Conservation (phyloP, 441 rosid species). For the Aquilaria agallochum region DNA sequence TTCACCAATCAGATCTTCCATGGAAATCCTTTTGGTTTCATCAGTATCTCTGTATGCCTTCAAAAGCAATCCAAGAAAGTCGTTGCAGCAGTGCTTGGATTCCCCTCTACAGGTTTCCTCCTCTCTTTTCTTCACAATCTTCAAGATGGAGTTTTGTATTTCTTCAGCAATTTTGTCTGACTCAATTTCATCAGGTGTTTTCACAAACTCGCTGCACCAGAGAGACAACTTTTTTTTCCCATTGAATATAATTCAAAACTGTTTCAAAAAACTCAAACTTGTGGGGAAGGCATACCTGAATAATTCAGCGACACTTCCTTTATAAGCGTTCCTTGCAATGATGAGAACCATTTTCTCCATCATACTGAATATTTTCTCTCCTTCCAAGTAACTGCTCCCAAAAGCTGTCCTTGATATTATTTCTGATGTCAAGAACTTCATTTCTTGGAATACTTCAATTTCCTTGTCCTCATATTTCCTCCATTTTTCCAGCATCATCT, state of each 20-base stretch:
- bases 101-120: neutral
- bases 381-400: constrained; percentile 16
- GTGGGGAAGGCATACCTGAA: neutral
- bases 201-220: constrained; percentile 2
- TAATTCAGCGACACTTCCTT: neutral
- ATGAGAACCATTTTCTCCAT: neutral
- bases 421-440: constrained; percentile 9
- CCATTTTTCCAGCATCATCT: constrained; percentile 34
- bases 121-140: constrained; percentile 15
- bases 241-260: neutral
- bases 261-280: neutral
- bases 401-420: constrained; percentile 16
- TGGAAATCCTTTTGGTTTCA: constrained; percentile 20
- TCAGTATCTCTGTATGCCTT: too few relatives aligned
- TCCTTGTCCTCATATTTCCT: constrained; percentile 20
- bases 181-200: constrained; percentile 9
- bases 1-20: constrained; percentile 35
- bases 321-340: too few relatives aligned
- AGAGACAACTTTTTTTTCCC: neutral
- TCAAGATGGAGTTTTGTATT: constrained; percentile 1
- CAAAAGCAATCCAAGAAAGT: constrained; percentile 14
- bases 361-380: constrained; percentile 10
- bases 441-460: constrained; percentile 24
- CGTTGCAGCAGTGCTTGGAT: constrained; percentile 1
- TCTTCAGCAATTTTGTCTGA: neutral